Conservation (phyloP, 1,284 basidiomycete species). For the Vanrija pseudolonga region DNA sequence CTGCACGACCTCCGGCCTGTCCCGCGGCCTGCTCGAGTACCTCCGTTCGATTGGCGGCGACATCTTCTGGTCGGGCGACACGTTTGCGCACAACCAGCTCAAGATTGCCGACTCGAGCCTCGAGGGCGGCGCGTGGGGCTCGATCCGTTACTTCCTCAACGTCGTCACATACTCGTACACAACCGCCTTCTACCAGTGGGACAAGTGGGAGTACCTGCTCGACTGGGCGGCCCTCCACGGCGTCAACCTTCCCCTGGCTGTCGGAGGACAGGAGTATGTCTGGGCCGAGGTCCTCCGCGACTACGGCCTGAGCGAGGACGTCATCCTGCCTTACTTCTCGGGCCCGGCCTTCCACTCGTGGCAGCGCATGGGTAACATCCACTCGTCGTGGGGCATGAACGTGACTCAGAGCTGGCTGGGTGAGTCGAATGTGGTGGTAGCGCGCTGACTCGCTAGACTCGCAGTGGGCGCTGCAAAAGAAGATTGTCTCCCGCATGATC, state of each 20-base stretch:
- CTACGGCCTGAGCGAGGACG: slow-evolving; percentile 47
- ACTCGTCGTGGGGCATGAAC: slow-evolving; percentile 49
- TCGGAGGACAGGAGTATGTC: slow-evolving; percentile 52
- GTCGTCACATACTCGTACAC: slow-evolving; percentile 54
- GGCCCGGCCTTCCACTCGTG: slow-evolving; percentile 53
- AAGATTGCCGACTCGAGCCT: not conserved
- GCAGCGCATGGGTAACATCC: slow-evolving; percentile 53
- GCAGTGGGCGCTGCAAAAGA: slow-evolving; percentile 50
- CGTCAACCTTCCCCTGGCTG: slow-evolving; percentile 52
- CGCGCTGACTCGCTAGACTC: slow-evolving; percentile 22
- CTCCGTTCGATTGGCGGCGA: slow-evolving; percentile 12
- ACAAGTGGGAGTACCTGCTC: slow-evolving; percentile 52
- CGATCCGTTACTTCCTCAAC: slow-evolving; percentile 44
- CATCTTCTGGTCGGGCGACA: slow-evolving; percentile 16
- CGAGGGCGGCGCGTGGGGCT: slow-evolving; percentile 7
- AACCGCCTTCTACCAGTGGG: slow-evolving; percentile 50
- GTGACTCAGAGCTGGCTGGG: slow-evolving; percentile 49
- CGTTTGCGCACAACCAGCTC: not conserved
- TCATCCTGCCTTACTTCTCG: slow-evolving; percentile 48
- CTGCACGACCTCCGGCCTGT: slow-evolving; percentile 3
- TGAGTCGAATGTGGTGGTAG: not conserved
- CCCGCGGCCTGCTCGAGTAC: slow-evolving; percentile 14
- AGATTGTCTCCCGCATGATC: slow-evolving; percentile 50
- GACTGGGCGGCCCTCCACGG: slow-evolving; percentile 55
- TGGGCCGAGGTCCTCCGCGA: slow-evolving; percentile 50